These are phyloP conservation scores for Candida oleophila DNA, from an alignment of 805 yeast genomes.

Conservation along the genomic window DNA sequence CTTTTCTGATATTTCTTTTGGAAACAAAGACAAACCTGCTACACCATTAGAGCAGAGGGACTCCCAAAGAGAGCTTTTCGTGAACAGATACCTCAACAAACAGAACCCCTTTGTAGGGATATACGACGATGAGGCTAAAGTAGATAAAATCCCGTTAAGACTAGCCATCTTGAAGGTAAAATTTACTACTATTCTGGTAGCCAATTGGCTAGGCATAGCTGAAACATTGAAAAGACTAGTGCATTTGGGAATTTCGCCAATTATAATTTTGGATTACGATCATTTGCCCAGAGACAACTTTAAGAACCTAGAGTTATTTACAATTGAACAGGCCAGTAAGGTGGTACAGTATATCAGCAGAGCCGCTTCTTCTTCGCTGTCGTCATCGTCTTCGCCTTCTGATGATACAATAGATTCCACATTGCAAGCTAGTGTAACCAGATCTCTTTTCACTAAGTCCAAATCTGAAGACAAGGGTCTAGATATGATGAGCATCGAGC, in stretches of 20 bases:
- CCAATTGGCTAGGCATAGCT: constrained; percentile 47
- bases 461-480: not conserved
- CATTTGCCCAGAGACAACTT: constrained; percentile 23
- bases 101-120: constrained; percentile 34
- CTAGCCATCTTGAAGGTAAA: constrained; percentile 58
- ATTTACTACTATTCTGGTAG: constrained; percentile 28
- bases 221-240: constrained; percentile 54
- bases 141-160: constrained; percentile 45
- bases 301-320: constrained; percentile 29
- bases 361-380: constrained; percentile 5
- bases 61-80: constrained; percentile 30
- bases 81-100: constrained; percentile 30
- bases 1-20: constrained; percentile 17
- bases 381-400: not conserved
- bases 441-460: constrained; percentile 23
- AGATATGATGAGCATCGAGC: constrained; percentile 17
- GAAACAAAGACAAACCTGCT: constrained; percentile 6
- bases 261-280: constrained; percentile 58
- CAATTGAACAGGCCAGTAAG: constrained; percentile 31
- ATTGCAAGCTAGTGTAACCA: constrained; percentile 22
- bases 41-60: constrained; percentile 11
- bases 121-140: constrained; percentile 28
- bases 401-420: constrained; percentile 16
- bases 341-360: constrained; percentile 23
- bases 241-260: constrained; percentile 71